Evolutionary conservation across 176 grass and related monocot species (phyloP).

Genomic region (Paspalum vaginatum): DNA sequence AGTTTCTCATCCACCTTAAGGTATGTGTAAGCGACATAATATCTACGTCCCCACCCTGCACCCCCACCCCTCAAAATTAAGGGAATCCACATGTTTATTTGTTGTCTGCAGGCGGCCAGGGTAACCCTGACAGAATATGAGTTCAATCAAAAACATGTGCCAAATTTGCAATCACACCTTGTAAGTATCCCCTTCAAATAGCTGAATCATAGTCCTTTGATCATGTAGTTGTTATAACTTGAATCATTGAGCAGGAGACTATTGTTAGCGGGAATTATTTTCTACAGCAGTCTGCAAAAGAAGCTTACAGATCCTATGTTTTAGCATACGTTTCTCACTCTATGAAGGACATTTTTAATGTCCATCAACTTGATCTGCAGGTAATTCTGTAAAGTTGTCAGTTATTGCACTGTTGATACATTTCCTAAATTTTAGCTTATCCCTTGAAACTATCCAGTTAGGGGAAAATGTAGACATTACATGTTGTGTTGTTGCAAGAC

Average conservation of each 20-base stretch:
- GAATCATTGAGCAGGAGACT: constrained; percentile 69
- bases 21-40: constrained; percentile 34
- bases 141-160: constrained; percentile 83
- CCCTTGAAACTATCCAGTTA: constrained; percentile 1
- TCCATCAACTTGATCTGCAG: constrained; percentile 88
- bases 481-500: too few species aligned
- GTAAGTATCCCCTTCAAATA: constrained; percentile 49
- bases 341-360: constrained; percentile 94
- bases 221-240: constrained; percentile 13
- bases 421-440: neutral
- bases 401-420: neutral
- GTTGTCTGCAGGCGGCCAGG: constrained; percentile 77
- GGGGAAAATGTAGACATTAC: neutral
- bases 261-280: constrained; percentile 86
- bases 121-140: constrained; percentile 86
- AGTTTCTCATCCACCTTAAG: constrained; percentile 89
- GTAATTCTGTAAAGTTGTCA: constrained; percentile 46
- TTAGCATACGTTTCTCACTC: constrained; percentile 88
- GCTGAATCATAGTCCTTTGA: constrained; percentile 2
- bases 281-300: constrained; percentile 87
- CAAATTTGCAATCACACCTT: constrained; percentile 91
- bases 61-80: neutral
- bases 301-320: constrained; percentile 91
- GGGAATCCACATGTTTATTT: constrained; percentile 30
- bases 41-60: neutral